phyloP scores from a whole-genome alignment of 169 alveolate species.

The Eimeria maxima region DNA sequence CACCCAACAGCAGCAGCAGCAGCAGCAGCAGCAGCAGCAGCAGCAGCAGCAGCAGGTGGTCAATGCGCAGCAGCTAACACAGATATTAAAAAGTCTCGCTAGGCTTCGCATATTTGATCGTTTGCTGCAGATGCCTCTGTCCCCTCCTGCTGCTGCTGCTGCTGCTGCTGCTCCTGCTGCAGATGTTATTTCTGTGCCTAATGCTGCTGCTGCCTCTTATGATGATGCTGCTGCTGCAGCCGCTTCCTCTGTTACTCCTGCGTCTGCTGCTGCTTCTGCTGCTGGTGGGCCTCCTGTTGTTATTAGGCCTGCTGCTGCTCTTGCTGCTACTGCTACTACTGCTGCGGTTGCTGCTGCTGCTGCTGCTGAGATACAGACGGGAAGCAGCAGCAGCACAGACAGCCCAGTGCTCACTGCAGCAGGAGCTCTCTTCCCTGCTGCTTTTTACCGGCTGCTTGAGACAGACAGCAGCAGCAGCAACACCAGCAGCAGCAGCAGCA shows the following conservation, averaged over 20 bases:
- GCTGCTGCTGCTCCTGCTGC: not conserved
- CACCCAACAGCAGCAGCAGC: not conserved
- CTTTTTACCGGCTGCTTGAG: constrained; percentile 14
- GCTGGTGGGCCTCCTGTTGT: too few species aligned
- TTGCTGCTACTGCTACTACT: too few species aligned
- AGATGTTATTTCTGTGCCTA: too few species aligned
- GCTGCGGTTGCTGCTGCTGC: not conserved
- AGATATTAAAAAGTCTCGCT: constrained; percentile 9
- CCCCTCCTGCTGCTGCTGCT: not conserved
- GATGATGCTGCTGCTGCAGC: too few species aligned
- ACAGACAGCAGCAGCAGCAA: constrained; percentile 23
- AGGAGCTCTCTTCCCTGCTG: not conserved
- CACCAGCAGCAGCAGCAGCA: too few species aligned
- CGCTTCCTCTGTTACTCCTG: too few species aligned
- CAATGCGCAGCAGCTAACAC: constrained; percentile 3
- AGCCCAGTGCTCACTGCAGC: not conserved
- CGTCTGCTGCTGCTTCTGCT: too few species aligned
- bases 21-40: constrained; percentile 11
- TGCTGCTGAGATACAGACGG: not conserved
- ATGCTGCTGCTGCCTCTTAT: too few species aligned
- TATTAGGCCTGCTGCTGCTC: too few species aligned
- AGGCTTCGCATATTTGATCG: constrained; percentile 11
- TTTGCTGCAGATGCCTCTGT: not conserved
- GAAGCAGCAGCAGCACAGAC: not conserved
- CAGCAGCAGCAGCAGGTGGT: constrained; percentile 20